Evolutionary conservation across 2,329 filamentous ascomycete species (phyloP).

Genomic region (Aspergillus brasiliensis): DNA sequence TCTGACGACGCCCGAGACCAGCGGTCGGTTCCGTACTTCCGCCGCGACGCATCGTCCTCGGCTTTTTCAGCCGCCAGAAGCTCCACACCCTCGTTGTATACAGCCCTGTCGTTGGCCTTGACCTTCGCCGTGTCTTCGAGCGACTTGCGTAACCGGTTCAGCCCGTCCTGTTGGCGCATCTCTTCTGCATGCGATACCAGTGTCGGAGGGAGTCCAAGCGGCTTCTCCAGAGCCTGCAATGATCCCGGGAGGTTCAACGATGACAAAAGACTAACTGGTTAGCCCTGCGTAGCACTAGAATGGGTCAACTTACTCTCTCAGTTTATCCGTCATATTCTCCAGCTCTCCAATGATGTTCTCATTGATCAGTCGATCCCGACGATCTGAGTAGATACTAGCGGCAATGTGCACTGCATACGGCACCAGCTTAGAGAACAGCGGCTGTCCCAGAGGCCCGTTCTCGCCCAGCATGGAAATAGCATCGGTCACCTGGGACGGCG

Average conservation of each 20-base stretch:
- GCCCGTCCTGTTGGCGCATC: slow-evolving; percentile 84
- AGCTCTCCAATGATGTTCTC: slow-evolving; percentile 83
- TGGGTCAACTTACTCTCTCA: slow-evolving; percentile 63
- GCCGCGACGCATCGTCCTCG: slow-evolving; percentile 75
- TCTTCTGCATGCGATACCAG: slow-evolving; percentile 91
- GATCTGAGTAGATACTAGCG: slow-evolving; percentile 91
- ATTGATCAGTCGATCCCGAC: slow-evolving; percentile 86
- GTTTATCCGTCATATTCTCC: slow-evolving; percentile 74
- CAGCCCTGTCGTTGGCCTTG: slow-evolving; percentile 73
- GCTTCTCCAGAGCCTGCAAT: slow-evolving; percentile 91
- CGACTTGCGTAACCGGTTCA: slow-evolving; percentile 73
- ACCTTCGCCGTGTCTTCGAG: slow-evolving; percentile 89
- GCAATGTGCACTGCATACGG: slow-evolving; percentile 95
- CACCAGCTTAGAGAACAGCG: slow-evolving; percentile 86
- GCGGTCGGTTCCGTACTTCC: slow-evolving; percentile 81
- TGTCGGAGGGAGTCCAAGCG: slow-evolving; percentile 81
- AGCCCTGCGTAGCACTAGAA: slow-evolving; percentile 7
- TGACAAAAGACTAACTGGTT: slow-evolving; percentile 58
- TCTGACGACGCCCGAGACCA: slow-evolving; percentile 75
- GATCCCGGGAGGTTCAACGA: slow-evolving; percentile 89
- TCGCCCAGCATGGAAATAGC: slow-evolving; percentile 80
- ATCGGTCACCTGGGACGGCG: slow-evolving; percentile 79
- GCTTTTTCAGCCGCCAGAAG: slow-evolving; percentile 76
- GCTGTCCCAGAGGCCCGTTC: slow-evolving; percentile 75
- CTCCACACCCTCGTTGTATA: slow-evolving; percentile 81